Evolutionary conservation across 495 filamentous ascomycete species (phyloP), one percentile per base, ranked within the genome.

Genomic region (Cercophora newfieldiana): DNA sequence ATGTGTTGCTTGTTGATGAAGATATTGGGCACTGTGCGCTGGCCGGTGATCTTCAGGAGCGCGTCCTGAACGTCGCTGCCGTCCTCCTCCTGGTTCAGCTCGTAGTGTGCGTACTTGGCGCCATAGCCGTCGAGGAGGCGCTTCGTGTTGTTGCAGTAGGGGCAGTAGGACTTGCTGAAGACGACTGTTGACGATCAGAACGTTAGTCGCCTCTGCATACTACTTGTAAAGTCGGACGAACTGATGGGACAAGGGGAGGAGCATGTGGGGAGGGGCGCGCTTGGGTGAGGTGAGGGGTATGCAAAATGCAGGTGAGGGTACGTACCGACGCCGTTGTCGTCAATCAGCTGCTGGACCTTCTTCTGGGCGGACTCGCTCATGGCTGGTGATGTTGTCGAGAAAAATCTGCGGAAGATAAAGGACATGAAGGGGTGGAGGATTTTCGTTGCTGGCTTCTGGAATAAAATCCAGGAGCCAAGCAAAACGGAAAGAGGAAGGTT

Each of bases 101-200:
- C 95, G 48, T 97, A 80, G 30, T 80, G 67, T 70, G 83, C 87
- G 77, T 86, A 92, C 73, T 93, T 91, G 51, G 91, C 93, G 68
- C 87, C 87, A 64, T 86, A 55, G 44, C 87, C 79, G 69, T 79
- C 83, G 69, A 99, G 82, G 44, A 92, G 81, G 10, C 77, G 59
- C 87, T 97, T 97, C 68, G 88, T 87, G 61, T 93, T 84, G 30
- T 75, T 80, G 84, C 94, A 98, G 86, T 96, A 94, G n/a, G 94
- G 94, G 85, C 95, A 99, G 80, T 90, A 97, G 16, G 89, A 91
- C 81, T 99, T 99, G 76, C 87, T 91, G 86, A 99, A 99, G 69
- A 99, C 90, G 66, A 94, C 91, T 94, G 30, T 31, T 49, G 48
- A 58, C 8, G 24, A 50, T 6, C 26, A 24, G 31, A 31, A 24